phyloP scores from a whole-genome alignment of 2,329 filamentous ascomycete genomes.

The Verticillium nonalfalfae region DNA sequence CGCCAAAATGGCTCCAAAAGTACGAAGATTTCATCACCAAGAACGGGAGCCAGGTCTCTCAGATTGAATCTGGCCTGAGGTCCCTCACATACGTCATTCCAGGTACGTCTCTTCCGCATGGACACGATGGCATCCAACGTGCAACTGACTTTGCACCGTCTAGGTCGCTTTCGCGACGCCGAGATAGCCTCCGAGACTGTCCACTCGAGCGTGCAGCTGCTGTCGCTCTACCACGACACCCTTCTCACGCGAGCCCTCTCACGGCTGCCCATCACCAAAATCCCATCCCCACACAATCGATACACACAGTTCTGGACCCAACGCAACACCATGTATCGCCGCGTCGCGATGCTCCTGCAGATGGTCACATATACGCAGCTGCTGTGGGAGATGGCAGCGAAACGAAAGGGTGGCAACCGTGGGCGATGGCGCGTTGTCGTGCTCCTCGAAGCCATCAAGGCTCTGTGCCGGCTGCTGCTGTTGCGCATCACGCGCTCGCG shows the following conservation, averaged over 20 bases:
- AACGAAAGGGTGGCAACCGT: conserved; percentile 72
- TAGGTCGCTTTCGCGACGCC: conserved; percentile 80
- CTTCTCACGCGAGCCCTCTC: conserved; percentile 65
- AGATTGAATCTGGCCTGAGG: conserved; percentile 88
- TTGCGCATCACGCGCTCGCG: conserved; percentile 77
- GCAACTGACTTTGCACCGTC: not conserved
- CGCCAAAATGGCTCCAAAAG: conserved; percentile 60
- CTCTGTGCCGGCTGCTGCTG: conserved; percentile 73
- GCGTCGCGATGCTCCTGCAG: conserved; percentile 75
- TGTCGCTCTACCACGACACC: conserved; percentile 88
- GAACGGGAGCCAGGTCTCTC: conserved; percentile 87
- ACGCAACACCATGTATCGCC: conserved; percentile 64
- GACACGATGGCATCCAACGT: not conserved
- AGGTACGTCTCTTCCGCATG: conserved; percentile 38
- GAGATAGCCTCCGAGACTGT: conserved; percentile 92
- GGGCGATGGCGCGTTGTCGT: conserved; percentile 83
- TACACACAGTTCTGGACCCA: conserved; percentile 64
- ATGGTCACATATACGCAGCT: conserved; percentile 93
- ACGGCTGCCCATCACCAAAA: conserved; percentile 45
- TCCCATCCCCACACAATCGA: conserved; percentile 52
- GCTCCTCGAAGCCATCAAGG: conserved; percentile 79
- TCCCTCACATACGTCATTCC: conserved; percentile 96
- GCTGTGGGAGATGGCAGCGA: conserved; percentile 95
- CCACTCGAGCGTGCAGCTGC: conserved; percentile 80
- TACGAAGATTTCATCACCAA: conserved; percentile 92